Evolutionary conservation across 2,329 filamentous ascomycete genomes (phyloP).

Genomic region (Calonectria fujianensis): DNA sequence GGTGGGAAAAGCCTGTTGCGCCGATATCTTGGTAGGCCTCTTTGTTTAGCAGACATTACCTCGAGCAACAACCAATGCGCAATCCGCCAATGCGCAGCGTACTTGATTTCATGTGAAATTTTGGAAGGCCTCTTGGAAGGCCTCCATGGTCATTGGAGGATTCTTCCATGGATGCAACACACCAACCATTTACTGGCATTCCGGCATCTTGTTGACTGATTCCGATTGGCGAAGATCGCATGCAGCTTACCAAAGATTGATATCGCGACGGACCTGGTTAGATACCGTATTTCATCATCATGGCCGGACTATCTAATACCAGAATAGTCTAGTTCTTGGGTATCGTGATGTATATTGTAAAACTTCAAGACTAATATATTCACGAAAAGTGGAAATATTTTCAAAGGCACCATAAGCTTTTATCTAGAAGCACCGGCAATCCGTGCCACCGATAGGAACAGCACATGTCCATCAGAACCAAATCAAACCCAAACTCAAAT

Average conservation of each 20-base stretch:
- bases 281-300: background rate
- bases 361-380: background rate
- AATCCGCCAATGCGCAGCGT: too few species aligned
- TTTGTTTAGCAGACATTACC: background rate
- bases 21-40: background rate
- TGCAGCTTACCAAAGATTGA: background rate
- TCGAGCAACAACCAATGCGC: background rate
- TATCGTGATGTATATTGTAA: background rate
- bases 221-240: background rate
- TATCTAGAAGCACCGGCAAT: background rate
- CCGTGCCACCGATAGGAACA: background rate
- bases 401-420: background rate
- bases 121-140: conserved; percentile 8
- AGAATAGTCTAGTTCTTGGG: background rate
- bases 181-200: background rate
- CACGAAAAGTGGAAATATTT: background rate
- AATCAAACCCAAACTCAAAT: background rate
- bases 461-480: background rate
- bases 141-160: background rate
- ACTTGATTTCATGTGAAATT: background rate
- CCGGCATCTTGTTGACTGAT: background rate
- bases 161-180: background rate
- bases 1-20: background rate
- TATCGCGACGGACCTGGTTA: background rate
- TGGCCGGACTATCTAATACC: background rate